These are phyloP conservation scores for Suillus luteus DNA, from an alignment of 768 basidiomycete species.

Conservation along the genomic window DNA sequence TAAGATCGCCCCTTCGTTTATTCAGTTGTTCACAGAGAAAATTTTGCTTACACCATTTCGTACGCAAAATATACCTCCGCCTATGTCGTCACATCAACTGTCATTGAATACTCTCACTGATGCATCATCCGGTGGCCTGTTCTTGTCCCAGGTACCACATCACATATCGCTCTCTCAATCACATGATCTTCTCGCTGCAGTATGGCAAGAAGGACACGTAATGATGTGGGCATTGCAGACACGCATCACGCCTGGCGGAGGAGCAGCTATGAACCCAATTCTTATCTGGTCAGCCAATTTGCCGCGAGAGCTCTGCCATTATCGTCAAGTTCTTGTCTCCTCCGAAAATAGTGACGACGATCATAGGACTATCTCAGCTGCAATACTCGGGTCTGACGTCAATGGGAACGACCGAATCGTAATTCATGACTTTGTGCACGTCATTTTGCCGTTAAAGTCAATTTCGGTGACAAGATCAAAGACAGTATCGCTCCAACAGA, in stretches of 20 bases:
- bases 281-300: slow-evolving; percentile 37
- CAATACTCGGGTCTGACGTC: slow-evolving; percentile 42
- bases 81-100: slow-evolving; percentile 76
- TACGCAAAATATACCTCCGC: slow-evolving; percentile 95
- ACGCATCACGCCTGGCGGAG: slow-evolving; percentile 55
- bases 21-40: slow-evolving; percentile 46
- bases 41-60: slow-evolving; percentile 91
- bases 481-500: slow-evolving; percentile 31
- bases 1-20: not conserved
- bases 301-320: slow-evolving; percentile 17
- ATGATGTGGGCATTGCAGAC: slow-evolving; percentile 74
- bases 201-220: slow-evolving; percentile 71
- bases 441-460: not conserved
- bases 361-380: slow-evolving; percentile 24
- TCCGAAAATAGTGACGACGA: slow-evolving; percentile 3
- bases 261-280: slow-evolving; percentile 60
- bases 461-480: not conserved
- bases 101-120: slow-evolving; percentile 23
- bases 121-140: not conserved
- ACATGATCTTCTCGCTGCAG: slow-evolving; percentile 59
- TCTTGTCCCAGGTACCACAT: slow-evolving; percentile 42
- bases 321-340: slow-evolving; percentile 34
- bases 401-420: slow-evolving; percentile 38
- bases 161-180: slow-evolving; percentile 64
- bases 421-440: slow-evolving; percentile 19